Base-by-base conservation (phyloP, 169 alveolate genomes). In the Prorocentrum cordatum region DNA sequence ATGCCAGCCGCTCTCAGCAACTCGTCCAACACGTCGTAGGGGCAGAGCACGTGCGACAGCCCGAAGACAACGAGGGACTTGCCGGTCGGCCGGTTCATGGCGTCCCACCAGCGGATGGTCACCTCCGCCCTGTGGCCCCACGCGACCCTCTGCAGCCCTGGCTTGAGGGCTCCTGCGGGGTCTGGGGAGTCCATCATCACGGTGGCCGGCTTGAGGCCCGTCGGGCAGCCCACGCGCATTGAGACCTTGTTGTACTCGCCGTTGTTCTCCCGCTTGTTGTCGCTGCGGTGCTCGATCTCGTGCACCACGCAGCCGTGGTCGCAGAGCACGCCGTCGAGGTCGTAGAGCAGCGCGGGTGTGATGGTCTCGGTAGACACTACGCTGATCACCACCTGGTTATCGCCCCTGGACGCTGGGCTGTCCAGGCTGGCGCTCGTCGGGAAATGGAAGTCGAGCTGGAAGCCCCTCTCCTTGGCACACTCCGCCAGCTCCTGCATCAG, bases 201-300 rank as follows among this genome's bases (percentile, higher is more conserved):
- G 68, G 29, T 62, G 42, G 31, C 3, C 12, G 5, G 80, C 91
- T 58, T 82, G 38, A 82, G 45, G 9, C 91, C 80, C 0, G 38
- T 36, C 7, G 91, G 91, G 47, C 91, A 82, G n/a, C 80, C n/a
- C 38, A 64, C 29, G 54, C 91, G 77, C 42, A 82, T 82, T 68
- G 61, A 80, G 24, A 82, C 80, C 39, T 82, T 82, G 91, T 82
- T 82, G 91, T 82, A 82, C 36, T 82, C 91, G 18, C 72, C 64
- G 38, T 82, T 82, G 91, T 82, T 68, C 70, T 14, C 90, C 80
- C 64, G 61, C 91, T 45, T 82, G 91, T 82, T 82, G 80, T 82
- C 91, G 22, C 80, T 62, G 31, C 91, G 36, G 70, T 82, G 91
- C 35, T 82, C 91, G 33, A 82, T 82, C 54, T 82, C 91, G 33